Percentiles rank a stretch among this genome's conserved stretches.
Conservation (phyloP, 441 rosid species). For the Capsella rubella region DNA sequence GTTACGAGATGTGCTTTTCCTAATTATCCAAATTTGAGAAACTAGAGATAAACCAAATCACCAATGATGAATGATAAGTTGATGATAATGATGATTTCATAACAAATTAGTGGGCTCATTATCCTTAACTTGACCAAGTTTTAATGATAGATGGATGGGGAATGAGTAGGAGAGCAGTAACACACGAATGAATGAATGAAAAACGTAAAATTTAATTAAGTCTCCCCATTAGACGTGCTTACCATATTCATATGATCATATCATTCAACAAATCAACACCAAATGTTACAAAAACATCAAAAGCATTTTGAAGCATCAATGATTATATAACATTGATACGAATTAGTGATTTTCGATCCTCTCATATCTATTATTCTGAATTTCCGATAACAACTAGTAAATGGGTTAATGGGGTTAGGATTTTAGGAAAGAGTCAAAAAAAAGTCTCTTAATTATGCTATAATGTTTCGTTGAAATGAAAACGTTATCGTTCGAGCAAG, state of each 20-base stretch:
- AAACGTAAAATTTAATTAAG: slow-evolving; percentile 15
- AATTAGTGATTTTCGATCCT: too few relatives aligned
- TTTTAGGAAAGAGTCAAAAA: too few relatives aligned
- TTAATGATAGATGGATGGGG: slow-evolving; percentile 1
- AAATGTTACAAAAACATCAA: too few relatives aligned
- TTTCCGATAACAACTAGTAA: background rate
- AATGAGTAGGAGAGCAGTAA: slow-evolving; percentile 42
- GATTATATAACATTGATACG: too few relatives aligned
- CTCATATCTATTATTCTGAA: too few relatives aligned
- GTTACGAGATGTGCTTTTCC: background rate
- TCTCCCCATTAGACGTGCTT: slow-evolving; percentile 37
- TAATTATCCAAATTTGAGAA: background rate
- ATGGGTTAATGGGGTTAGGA: too few relatives aligned
- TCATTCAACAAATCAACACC: too few relatives aligned
- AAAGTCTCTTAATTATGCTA: background rate
- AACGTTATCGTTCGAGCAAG: slow-evolving; percentile 27
- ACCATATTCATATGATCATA: slow-evolving; percentile 23
- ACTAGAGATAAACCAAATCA: background rate
- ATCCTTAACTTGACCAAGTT: background rate
- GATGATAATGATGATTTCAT: slow-evolving; percentile 2
- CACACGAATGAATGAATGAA: slow-evolving; percentile 3
- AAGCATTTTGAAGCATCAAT: too few relatives aligned
- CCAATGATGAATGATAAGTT: background rate
- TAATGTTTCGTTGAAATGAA: slow-evolving; percentile 8
- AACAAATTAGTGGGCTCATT: slow-evolving; percentile 19